A percentile compares a stretch with the other conserved stretches of the same genome.
Evolutionary conservation across 768 basidiomycete species (phyloP).

Genomic region (Daedalea quercina): DNA sequence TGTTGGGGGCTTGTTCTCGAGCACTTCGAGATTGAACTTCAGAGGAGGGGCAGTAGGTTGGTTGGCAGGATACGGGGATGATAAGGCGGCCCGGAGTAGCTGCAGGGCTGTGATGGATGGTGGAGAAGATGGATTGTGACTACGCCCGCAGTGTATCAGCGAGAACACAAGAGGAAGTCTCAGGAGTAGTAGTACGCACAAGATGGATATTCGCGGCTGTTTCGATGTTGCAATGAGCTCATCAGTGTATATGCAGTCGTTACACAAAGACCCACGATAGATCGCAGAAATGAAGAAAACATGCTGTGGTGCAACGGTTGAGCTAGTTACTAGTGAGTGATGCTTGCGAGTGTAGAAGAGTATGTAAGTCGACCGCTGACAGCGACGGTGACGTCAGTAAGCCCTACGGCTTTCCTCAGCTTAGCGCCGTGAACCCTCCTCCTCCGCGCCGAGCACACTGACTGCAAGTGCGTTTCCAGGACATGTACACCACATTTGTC

Average conservation of each 20-base stretch:
- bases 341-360: no score
- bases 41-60: conserved; percentile 45
- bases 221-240: no score
- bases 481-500: no score
- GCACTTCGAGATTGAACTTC: conserved; percentile 63
- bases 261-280: conserved; percentile 11
- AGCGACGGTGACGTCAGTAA: no score
- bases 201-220: conserved; percentile 59
- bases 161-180: neutral
- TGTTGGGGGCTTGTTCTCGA: conserved; percentile 59
- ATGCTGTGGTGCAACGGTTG: no score
- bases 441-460: no score
- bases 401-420: no score
- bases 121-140: conserved; percentile 61
- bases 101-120: conserved; percentile 56
- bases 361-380: no score
- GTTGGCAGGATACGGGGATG: conserved; percentile 53
- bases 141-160: conserved; percentile 20
- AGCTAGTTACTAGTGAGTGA: no score
- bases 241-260: neutral
- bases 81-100: conserved; percentile 51
- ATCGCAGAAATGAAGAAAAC: conserved; percentile 13
- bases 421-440: no score
- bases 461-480: no score
- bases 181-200: conserved; percentile 31